phyloP scores from a whole-genome alignment of 176 grass and related monocot species.

The Rhynchospora breviuscula region DNA sequence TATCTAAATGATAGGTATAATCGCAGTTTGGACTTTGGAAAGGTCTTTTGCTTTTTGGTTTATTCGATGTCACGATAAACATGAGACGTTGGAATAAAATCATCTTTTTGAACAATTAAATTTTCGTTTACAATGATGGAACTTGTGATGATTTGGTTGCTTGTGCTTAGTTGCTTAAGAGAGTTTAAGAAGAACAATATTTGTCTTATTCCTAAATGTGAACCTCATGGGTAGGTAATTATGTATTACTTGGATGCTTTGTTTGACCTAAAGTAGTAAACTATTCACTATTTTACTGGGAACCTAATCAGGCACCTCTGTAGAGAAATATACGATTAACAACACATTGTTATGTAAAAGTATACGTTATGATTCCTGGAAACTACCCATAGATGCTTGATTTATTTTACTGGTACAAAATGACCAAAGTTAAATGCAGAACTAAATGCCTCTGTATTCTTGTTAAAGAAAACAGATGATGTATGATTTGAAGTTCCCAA shows the following conservation, averaged over 20 bases:
- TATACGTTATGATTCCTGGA: neutral
- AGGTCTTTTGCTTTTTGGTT: slow-evolving; percentile 40
- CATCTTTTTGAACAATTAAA: slow-evolving; percentile 25
- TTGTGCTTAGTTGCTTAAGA: slow-evolving; percentile 30
- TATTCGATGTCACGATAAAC: slow-evolving; percentile 30
- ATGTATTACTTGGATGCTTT: slow-evolving; percentile 8
- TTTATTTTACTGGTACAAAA: neutral
- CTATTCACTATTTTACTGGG: neutral
- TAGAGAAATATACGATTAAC: neutral
- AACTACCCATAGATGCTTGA: neutral
- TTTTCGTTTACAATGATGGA: slow-evolving; percentile 24
- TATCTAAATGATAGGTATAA: slow-evolving; percentile 39
- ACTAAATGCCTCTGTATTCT: neutral
- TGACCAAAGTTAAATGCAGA: neutral
- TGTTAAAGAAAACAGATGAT: neutral
- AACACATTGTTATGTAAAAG: neutral
- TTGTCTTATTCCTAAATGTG: neutral
- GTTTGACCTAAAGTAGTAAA: neutral
- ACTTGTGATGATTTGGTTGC: slow-evolving; percentile 31
- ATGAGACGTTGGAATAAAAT: slow-evolving; percentile 38
- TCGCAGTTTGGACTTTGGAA: slow-evolving; percentile 35
- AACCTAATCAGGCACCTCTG: neutral
- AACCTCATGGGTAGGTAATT: neutral
- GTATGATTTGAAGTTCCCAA: neutral
- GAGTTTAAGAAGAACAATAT: slow-evolving; percentile 5